Evolutionary conservation across 306 rosid genomes (phyloP), one percentile per base, ranked within the genome.

Genomic region (Casuarina glauca): DNA sequence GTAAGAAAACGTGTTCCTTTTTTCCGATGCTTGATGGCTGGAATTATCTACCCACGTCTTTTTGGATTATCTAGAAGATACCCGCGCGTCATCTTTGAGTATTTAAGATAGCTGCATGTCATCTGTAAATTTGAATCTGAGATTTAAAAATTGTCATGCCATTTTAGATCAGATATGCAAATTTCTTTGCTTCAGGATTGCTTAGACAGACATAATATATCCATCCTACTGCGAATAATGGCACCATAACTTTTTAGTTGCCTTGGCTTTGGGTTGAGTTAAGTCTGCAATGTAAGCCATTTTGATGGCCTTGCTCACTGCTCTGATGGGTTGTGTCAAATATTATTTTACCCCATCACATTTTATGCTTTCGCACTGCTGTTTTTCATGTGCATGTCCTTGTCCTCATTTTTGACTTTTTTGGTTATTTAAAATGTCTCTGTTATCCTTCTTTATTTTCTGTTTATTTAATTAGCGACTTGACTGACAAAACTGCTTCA

Each of bases 401-500:
- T 32, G 39, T 16, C 15, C 71, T 41, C 70, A 17, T 66, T 41
- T 11, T 61, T 66, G 5, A 17, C 51, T 74, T 36, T 51, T 50
- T 69, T 70, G 54, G 52, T 67, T 76, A 16, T 82, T 71, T 3
- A 3, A 66, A 15, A 42, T 72, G 39, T 58, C 54, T 76, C 17
- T 46, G 69, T 72, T 70, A 45, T 3, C 51, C 61, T 74, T 2
- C 19, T 17, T 8, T 49, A 9, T 69, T 4, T 69, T 66, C 51
- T 78, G 80, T 20, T 51, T 77, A 72, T 62, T 76, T 73, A 70
- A 61, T 20, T 52, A 13, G 50, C 3, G 9, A 66, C 26, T 50
- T 42, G 54, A 57, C 75, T 78, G 63, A 79, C 19, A 60, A 76
- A 67, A 78, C 62, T 57, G 71, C 58, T 64, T 77, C 69, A 6